Evolutionary conservation across 2,329 filamentous ascomycete genomes (phyloP), one percentile per base, ranked within the genome.

Genomic region (Dothideomycetes sp.): DNA sequence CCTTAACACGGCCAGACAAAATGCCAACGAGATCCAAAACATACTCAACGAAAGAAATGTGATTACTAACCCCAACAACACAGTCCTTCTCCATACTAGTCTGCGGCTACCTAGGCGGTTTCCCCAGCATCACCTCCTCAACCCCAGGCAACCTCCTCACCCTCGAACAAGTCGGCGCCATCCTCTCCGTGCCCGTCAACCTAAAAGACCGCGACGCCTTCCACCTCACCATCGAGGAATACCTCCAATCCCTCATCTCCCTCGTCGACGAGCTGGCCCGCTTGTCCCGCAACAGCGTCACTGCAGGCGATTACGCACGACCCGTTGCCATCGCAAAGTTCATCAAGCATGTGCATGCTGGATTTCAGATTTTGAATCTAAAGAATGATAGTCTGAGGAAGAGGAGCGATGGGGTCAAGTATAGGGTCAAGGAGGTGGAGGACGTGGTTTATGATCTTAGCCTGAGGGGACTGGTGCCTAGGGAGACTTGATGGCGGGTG

Each of bases 361-460:
- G 89, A 12, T 98, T 98, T 65, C 91, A 96, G 72, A 77, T 96
- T 49, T 75, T 98, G 49, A 98, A 98, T 59, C 70, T 98, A 51
- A 96, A 96, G 72, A 98, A 98, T 54, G 91, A 98, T 59, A 79
- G 79, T 16, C 64, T 98, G 54, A 75, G 91, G 44, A 85, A 87
- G 65, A 75, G 86, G 46, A 86, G 85, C 41, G 91, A 98, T 64
- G 83, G 81, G 4, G 83, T 98, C 62, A 98, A 98, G 70, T 98
- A 98, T 58, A 81, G 83, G 53, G 86, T 98, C 54, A 98, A 96
- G 72, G 89, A 94, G 60, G 86, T 95, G 10, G 91, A 98, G 68
- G 91, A 96, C 57, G 87, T 98, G 10, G 89, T 96, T 37, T 98
- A 98, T 56, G 91, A 98, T 59, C 66, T 98, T 41, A 89, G 84